A percentile compares a stretch with the other conserved stretches of the same genome.
phyloP scores from a whole-genome alignment of 495 filamentous ascomycete genomes.

The Tricharina praecox region DNA sequence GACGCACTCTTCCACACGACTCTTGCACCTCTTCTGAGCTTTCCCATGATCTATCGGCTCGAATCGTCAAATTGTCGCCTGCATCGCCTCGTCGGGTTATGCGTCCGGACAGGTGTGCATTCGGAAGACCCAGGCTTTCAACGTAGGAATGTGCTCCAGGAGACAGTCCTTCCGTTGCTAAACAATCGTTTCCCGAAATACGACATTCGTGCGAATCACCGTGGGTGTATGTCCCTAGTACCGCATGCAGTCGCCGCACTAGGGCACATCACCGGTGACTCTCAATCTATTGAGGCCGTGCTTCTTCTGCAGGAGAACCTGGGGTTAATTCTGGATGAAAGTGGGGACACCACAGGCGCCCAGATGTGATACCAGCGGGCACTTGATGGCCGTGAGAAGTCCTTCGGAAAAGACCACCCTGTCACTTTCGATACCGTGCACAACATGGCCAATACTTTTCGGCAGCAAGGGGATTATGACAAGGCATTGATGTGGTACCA shows the following conservation, averaged over 20 bases:
- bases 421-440: conserved; percentile 11
- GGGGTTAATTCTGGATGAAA: neutral
- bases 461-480: conserved; percentile 15
- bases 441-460: conserved; percentile 7
- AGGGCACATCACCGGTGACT: neutral
- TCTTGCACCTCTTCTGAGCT: conserved; percentile 2
- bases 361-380: conserved; percentile 1
- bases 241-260: neutral
- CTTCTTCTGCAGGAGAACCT: too few relatives aligned
- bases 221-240: neutral
- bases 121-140: neutral
- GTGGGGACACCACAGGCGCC: conserved; percentile 19
- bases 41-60: neutral
- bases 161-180: neutral
- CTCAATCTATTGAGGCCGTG: conserved; percentile 4
- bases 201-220: neutral
- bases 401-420: conserved; percentile 23
- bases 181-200: neutral
- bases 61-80: conserved; percentile 4
- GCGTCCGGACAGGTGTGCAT: neutral
- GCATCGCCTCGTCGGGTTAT: neutral
- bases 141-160: neutral
- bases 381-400: conserved; percentile 19
- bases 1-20: too few relatives aligned
- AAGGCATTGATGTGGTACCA: conserved; percentile 12